A percentile compares a stretch with the other conserved stretches of the same genome.
These are phyloP conservation scores for Barnettozyma salicaria DNA, from an alignment of 805 yeast species.

Conservation along the genomic window DNA sequence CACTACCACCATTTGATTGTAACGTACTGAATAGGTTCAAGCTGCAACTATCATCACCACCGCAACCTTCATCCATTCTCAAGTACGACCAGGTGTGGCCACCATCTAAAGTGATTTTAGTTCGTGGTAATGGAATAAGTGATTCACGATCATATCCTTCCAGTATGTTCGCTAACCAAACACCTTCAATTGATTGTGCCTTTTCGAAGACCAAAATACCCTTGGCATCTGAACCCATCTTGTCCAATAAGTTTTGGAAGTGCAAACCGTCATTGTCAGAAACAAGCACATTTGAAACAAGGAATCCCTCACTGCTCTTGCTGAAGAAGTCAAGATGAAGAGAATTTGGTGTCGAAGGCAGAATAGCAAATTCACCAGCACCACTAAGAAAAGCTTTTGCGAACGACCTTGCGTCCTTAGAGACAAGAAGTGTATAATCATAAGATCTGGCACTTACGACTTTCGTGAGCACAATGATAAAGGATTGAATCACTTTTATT, in stretches of 20 bases:
- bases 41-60: slow-evolving; percentile 28
- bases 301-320: slow-evolving; percentile 15
- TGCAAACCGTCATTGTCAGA: slow-evolving; percentile 50
- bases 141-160: slow-evolving; percentile 17
- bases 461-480: slow-evolving; percentile 33
- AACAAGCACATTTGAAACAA: slow-evolving; percentile 21
- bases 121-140: slow-evolving; percentile 20
- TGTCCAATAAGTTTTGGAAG: slow-evolving; percentile 39
- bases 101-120: slow-evolving; percentile 36
- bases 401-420: slow-evolving; percentile 32
- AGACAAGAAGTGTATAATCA: slow-evolving; percentile 23
- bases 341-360: slow-evolving; percentile 35
- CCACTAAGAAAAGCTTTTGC: slow-evolving; percentile 28
- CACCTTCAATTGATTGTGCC: slow-evolving; percentile 55
- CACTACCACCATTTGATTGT: slow-evolving; percentile 29
- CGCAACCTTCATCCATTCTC: slow-evolving; percentile 26
- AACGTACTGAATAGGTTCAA: slow-evolving; percentile 31
- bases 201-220: slow-evolving; percentile 33
- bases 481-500: slow-evolving; percentile 27
- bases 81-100: slow-evolving; percentile 32
- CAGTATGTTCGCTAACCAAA: slow-evolving; percentile 46
- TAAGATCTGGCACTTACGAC: no score
- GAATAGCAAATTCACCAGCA: slow-evolving; percentile 24
- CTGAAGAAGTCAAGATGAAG: slow-evolving; percentile 34
- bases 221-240: slow-evolving; percentile 29